phyloP scores from a whole-genome alignment of 768 basidiomycete species.

The Pholiota molesta region DNA sequence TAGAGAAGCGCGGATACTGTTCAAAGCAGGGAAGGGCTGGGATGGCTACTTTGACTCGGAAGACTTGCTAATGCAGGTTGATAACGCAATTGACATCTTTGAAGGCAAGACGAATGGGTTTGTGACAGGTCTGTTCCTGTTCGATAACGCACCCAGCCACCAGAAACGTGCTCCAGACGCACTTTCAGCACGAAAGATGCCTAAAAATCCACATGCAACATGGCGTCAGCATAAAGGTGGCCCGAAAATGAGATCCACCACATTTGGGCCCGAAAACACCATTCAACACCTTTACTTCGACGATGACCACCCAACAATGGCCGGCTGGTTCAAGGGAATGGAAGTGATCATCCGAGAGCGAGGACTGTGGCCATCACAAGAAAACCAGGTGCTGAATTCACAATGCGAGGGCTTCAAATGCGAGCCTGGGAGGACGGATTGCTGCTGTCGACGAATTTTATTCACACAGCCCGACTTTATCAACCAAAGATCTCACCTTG shows the following conservation, averaged over 20 bases:
- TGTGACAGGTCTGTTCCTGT: conserved; percentile 29
- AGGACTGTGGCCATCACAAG: conserved; percentile 24
- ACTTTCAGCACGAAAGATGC: conserved; percentile 21
- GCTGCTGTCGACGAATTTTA: no score
- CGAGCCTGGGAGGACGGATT: no score
- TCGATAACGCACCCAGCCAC: conserved; percentile 26
- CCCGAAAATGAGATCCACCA: conserved; percentile 17
- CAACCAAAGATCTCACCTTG: no score
- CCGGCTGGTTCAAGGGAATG: conserved; percentile 44
- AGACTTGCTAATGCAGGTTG: conserved; percentile 27
- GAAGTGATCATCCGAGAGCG: conserved; percentile 31
- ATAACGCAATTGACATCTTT: conserved; percentile 34
- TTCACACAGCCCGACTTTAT: no score
- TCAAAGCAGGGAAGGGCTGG: conserved; percentile 31
- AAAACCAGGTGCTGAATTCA: no score
- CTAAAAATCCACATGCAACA: conserved; percentile 20
- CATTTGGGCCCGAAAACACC: neutral
- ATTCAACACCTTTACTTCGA: conserved; percentile 36
- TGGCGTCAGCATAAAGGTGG: conserved; percentile 21
- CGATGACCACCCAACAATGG: conserved; percentile 31
- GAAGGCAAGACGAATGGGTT: conserved; percentile 27
- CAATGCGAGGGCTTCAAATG: no score
- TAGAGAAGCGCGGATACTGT: conserved; percentile 12
- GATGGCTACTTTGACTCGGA: conserved; percentile 34
- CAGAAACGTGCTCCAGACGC: conserved; percentile 23